Evolutionary conservation across 805 yeast genomes (phyloP), one percentile per base, ranked within the genome.

Genomic region (Lipomyces spencermartinsiae): DNA sequence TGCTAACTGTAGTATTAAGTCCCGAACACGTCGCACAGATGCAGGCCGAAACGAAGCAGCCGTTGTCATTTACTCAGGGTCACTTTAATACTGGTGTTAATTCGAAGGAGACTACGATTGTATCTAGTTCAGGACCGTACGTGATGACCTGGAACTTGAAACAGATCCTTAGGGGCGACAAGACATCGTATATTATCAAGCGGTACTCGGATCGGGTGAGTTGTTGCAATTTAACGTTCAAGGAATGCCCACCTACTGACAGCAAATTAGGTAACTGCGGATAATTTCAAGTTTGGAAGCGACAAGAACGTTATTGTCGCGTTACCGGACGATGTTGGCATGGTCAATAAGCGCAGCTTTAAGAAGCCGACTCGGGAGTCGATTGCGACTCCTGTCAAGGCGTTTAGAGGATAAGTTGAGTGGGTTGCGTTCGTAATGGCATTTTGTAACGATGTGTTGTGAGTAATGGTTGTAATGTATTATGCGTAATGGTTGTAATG

Each of bases 101-200:
- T 60, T 76, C 86, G 33, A 86, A 85, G 69, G 95, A 89, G 75
- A 87, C 90, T 22, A 83, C 89, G 1, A 90, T 93, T 61, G 87
- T 92, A 31, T 84, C 97, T 0, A 87, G 94, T 3, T 82, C 89
- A 1, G 97, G 97, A 1, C 94, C 93, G 22, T 93, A 87, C 78
- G 89, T 92, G 31, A 84, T 93, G 29, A 84, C 90, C 0, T 93
- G 97, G 97, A 87, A 89, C 12, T 78, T 93, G 75, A 83, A 81
- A 71, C 86, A 87, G 69, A 82, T 90, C 14, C 76, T 89, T 56
- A 79, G 80, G 57, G 86, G 87, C 64, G 86, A 84, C 65, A 78
- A 78, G 56, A 83, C 81, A 33, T 84, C 90, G 6, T 91, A 91
- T 76, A 79, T 83, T 61, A 87, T 93, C 76, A 88, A 86, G 77